Evolutionary conservation across 768 basidiomycete genomes (phyloP).

Genomic region (Tulasnella sp.): DNA sequence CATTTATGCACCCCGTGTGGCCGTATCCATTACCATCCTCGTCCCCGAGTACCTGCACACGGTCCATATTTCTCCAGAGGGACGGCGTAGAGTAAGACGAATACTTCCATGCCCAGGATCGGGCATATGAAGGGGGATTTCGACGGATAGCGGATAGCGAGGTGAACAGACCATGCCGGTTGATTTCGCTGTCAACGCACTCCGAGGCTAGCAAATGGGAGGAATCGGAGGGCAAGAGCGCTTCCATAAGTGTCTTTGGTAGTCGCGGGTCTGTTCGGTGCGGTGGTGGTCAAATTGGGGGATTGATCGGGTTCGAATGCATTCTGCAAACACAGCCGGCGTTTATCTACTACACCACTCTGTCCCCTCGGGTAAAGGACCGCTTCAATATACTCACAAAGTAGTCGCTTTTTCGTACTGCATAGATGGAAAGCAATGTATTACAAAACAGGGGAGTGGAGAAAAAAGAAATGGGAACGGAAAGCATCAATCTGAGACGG

Average conservation of each 20-base stretch:
- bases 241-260: background rate
- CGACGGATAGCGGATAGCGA: slow-evolving; percentile 11
- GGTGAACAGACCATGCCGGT: slow-evolving; percentile 5
- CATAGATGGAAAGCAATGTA: background rate
- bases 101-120: slow-evolving; percentile 9
- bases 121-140: slow-evolving; percentile 7
- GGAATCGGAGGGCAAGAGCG: background rate
- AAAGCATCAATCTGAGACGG: background rate
- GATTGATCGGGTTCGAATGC: background rate
- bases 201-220: background rate
- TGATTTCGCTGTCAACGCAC: background rate
- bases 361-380: background rate
- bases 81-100: slow-evolving; percentile 4
- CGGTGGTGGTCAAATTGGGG: background rate
- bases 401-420: background rate
- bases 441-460: background rate
- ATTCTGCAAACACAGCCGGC: background rate
- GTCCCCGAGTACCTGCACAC: slow-evolving; percentile 70
- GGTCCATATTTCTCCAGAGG: slow-evolving; percentile 38
- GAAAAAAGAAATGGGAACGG: background rate
- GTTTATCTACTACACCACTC: background rate
- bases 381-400: background rate
- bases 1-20: slow-evolving; percentile 59
- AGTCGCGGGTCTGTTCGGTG: background rate
- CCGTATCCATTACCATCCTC: slow-evolving; percentile 45